Base-by-base conservation (phyloP, 2,329 filamentous ascomycete genomes). In the Endocalyx cinctus region DNA sequence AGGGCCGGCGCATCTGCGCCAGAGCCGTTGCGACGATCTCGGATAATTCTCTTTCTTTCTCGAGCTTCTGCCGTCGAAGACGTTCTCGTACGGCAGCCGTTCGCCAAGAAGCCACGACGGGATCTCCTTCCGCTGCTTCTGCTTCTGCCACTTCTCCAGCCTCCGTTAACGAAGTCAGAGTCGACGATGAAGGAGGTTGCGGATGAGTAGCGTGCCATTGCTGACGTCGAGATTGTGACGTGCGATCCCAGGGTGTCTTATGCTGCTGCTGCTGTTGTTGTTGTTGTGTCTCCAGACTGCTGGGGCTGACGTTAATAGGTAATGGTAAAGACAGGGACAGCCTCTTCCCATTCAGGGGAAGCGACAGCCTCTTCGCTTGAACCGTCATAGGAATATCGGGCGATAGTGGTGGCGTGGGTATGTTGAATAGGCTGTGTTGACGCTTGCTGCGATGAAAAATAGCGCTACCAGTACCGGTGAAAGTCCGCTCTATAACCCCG, bases 1-100 rank as follows among this genome's bases (percentile, higher is more conserved):
- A n/a, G n/a, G n/a, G n/a, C n/a, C n/a, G n/a, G n/a, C n/a, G n/a
- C n/a, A n/a, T 23, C 20, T 23, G 8, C 10, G 37, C 43, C 6
- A 47, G 38, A 14, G 43, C 44, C 26, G 28, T 46, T 4, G 43
- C 36, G 27, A 46, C 43, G 14, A 48, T 46, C 13, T 47, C 46
- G 7, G 38, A 41, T 14, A 46, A 44, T 35, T 46, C 46, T 25
- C 41, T 43, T 19, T 48, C 45, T 16, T 46, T 46, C 13, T 46
- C 38, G 22, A 41, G 10, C 23, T 50, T 48, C 27, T 50, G 43
- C 20, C 39, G 33, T 28, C 37, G 32, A 10, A 48, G 33, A 23
- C 45, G 34, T 36, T 46, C 46, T 31, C 33, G 40, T 14, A 47
- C 18, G 10, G 33, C 32, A 8, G 25, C 29, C 17, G 35, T 42